Conservation (phyloP, 176 grass and related monocot species). For the Areca catechu region DNA sequence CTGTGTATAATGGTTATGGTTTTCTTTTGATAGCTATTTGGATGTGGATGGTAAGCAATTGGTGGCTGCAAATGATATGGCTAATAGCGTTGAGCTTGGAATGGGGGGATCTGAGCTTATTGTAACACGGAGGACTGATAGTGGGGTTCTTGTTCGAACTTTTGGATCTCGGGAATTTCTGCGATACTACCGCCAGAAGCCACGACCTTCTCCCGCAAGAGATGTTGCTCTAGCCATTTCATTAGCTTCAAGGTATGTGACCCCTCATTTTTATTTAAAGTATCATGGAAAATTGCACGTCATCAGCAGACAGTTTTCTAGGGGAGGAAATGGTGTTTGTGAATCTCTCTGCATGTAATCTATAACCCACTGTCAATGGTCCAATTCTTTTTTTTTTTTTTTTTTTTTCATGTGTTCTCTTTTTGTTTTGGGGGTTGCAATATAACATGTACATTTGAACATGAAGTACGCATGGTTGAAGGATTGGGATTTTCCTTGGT, state of each 20-base stretch:
- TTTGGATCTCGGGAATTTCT: conserved; percentile 80
- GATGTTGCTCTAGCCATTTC: conserved; percentile 57
- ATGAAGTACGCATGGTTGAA: too few species aligned
- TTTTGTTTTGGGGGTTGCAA: too few species aligned
- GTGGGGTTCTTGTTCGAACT: conserved; percentile 40
- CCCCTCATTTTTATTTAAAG: background rate
- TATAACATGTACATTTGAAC: too few species aligned
- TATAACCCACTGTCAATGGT: too few species aligned
- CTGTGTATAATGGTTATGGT: too few species aligned
- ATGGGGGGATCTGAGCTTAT: conserved; percentile 72
- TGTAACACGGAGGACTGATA: conserved; percentile 56
- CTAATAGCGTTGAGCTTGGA: conserved; percentile 51
- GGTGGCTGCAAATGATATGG: conserved; percentile 38
- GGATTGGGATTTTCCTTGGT: too few species aligned
- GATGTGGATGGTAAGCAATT: conserved; percentile 71
- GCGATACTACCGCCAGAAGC: conserved; percentile 86
- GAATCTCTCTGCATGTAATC: too few species aligned
- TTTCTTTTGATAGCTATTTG: conserved; percentile 46
- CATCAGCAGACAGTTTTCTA: background rate
- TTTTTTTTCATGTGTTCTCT: too few species aligned
- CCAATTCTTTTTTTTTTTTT: too few species aligned
- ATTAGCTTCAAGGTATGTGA: conserved; percentile 63
- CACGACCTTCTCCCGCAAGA: conserved; percentile 54
- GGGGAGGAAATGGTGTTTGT: background rate
- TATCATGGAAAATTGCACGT: background rate